Percentiles rank a stretch among this genome's conserved stretches.
phyloP scores from a whole-genome alignment of 23 red algal genomes.

The Porphyridium purpureum region DNA sequence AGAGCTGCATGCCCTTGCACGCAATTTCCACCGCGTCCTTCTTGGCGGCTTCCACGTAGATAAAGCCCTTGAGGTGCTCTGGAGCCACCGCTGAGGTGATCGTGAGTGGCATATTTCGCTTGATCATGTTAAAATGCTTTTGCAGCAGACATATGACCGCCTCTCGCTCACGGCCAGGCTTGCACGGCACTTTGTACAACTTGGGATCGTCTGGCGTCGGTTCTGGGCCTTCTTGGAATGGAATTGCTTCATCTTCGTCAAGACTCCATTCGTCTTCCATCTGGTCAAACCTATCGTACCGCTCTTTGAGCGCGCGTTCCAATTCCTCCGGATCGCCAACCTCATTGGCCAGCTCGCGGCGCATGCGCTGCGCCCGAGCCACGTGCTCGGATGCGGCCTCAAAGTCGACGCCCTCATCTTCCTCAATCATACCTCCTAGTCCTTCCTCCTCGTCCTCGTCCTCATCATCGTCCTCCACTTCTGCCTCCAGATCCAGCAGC shows the following conservation, averaged over 20 bases:
- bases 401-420: conserved; percentile 24
- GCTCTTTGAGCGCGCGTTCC: conserved; percentile 10
- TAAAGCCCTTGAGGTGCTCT: conserved; percentile 62
- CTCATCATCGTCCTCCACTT: conserved; percentile 82
- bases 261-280: conserved; percentile 39
- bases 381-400: conserved; percentile 37
- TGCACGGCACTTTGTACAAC: conserved; percentile 77
- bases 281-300: conserved; percentile 6
- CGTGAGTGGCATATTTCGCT: conserved; percentile 43
- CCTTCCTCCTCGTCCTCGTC: conserved; percentile 53
- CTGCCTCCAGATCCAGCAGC: conserved; percentile 24
- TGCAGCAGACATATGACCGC: conserved; percentile 73
- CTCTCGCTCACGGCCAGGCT: conserved; percentile 53
- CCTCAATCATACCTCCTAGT: conserved; percentile 23
- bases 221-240: conserved; percentile 71
- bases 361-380: conserved; percentile 22
- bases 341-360: conserved; percentile 21
- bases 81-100: conserved; percentile 77
- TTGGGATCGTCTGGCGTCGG: conserved; percentile 83
- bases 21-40: conserved; percentile 45
- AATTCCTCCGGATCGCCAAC: background rate
- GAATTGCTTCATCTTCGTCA: too few relatives aligned
- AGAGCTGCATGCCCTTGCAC: conserved; percentile 49
- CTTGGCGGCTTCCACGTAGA: conserved; percentile 82
- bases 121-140: conserved; percentile 45